Percentiles rank a stretch among this genome's conserved stretches.
phyloP scores from a whole-genome alignment of 768 basidiomycete species.

The Boletus vermiculosoides region DNA sequence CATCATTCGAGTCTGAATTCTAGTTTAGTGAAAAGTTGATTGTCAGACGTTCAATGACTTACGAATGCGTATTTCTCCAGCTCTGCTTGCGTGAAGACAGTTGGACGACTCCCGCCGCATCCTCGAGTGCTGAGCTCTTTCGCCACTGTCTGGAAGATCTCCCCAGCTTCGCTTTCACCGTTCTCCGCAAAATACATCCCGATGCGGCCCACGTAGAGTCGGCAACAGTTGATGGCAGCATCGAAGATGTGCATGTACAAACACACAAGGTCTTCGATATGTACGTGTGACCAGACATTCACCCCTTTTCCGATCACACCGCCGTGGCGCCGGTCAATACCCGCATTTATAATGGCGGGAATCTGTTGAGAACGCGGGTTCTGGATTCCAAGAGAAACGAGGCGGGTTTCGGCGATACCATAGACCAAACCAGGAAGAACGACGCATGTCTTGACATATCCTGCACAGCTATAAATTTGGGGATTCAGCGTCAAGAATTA shows the following conservation, averaged over 20 bases:
- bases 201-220: slow-evolving; percentile 32
- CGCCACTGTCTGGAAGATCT: slow-evolving; percentile 41
- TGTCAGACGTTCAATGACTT: neutral
- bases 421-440: slow-evolving; percentile 58
- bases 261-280: slow-evolving; percentile 47
- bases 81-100: slow-evolving; percentile 38
- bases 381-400: slow-evolving; percentile 52
- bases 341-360: slow-evolving; percentile 44
- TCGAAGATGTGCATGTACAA: slow-evolving; percentile 48
- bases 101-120: slow-evolving; percentile 30
- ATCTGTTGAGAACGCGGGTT: slow-evolving; percentile 55
- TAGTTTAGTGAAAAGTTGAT: neutral
- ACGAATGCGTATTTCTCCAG: slow-evolving; percentile 16
- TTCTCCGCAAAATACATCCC: slow-evolving; percentile 56
- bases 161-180: slow-evolving; percentile 46
- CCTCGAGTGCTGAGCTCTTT: slow-evolving; percentile 33
- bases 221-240: slow-evolving; percentile 21
- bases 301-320: slow-evolving; percentile 57
- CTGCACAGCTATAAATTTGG: slow-evolving; percentile 31
- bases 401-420: slow-evolving; percentile 46
- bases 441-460: slow-evolving; percentile 51
- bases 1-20: slow-evolving; percentile 12
- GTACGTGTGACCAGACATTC: slow-evolving; percentile 61
- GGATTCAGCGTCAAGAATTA: neutral
- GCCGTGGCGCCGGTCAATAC: slow-evolving; percentile 47